Evolutionary conservation across 2,329 filamentous ascomycete species (phyloP), one percentile per base, ranked within the genome.

Genomic region (Aspergillus clavatus): DNA sequence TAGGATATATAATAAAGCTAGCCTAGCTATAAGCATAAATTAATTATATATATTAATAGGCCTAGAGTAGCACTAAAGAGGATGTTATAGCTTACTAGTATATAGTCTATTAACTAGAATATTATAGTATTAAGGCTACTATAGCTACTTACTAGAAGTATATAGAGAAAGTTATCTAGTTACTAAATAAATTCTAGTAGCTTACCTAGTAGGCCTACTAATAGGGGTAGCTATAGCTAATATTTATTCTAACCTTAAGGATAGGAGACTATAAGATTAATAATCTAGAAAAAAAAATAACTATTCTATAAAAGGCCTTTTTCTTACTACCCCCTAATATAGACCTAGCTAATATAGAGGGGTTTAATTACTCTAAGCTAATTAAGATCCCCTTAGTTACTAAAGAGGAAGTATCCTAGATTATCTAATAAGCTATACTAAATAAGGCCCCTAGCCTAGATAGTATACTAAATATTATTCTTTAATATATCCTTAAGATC

Each of bases 381-480:
- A 5, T 39, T 0, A 8, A 8, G 16, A 40, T 48, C n/a, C 42
- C 48, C 5, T 3, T n/a, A 4, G 42, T 51, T 4, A 48, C 41
- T 1, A 26, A 42, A 12, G 26, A 46, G 19, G 48, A 46, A 14
- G 31, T 39, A 18, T 29, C 8, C 12, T 38, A 40, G 19, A 41
- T 43, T 11, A 52, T 47, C 10, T 12, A 10, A 1, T 19, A 23
- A 1, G 24, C 39, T 3, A 43, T 29, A 6, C 38, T 39, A 5
- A 29, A 46, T n/a, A 53, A 53, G 12, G 50, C 48, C 7, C 48
- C 36, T 0, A 38, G 46, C 1, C 44, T 43, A 2, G 41, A 55
- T 29, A 26, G 8, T 1, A 40, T 55, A 2, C 46, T 36, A 0
- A 53, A 55, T 4, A 4, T 4, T 1, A 3, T 12, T 11, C n/a